Conservation (phyloP, 208 protist genomes). For the Leishmania lainsoni region DNA sequence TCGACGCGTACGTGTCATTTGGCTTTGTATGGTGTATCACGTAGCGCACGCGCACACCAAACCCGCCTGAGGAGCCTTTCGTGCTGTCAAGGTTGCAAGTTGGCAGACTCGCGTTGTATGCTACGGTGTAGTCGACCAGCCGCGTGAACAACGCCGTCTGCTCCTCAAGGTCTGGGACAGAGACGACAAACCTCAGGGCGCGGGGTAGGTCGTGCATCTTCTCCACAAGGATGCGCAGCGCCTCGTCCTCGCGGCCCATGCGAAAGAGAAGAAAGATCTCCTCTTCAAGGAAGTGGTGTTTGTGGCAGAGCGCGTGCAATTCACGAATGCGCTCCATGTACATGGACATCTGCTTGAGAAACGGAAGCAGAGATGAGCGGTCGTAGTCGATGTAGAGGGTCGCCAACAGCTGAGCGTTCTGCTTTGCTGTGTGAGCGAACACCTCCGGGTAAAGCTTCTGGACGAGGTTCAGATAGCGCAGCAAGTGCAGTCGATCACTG, state of each 20-base stretch:
- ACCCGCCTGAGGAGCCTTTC: neutral
- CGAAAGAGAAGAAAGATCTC: constrained; percentile 72
- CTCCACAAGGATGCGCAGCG: constrained; percentile 65
- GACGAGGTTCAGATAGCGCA: constrained; percentile 56
- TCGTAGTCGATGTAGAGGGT: constrained; percentile 81
- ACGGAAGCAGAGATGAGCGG: constrained; percentile 50
- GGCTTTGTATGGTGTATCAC: constrained; percentile 41
- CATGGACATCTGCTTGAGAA: constrained; percentile 63
- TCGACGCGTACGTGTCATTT: constrained; percentile 51
- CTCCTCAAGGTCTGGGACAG: constrained; percentile 52
- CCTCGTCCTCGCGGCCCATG: constrained; percentile 83
- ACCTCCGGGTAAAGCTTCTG: constrained; percentile 28
- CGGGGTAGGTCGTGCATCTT: constrained; percentile 33
- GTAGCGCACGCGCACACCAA: constrained; percentile 27
- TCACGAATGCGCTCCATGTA: constrained; percentile 65
- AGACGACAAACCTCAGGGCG: constrained; percentile 30
- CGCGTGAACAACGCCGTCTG: constrained; percentile 56
- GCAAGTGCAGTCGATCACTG: constrained; percentile 54
- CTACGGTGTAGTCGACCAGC: constrained; percentile 51
- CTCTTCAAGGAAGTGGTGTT: constrained; percentile 64
- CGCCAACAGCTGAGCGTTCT: constrained; percentile 67
- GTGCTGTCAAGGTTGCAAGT: neutral
- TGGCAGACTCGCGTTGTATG: constrained; percentile 40
- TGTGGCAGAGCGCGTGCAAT: constrained; percentile 72
- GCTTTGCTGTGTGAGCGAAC: constrained; percentile 32